Base-by-base conservation (phyloP, 2,329 filamentous ascomycete genomes). In the Tympanopsis confertula region DNA sequence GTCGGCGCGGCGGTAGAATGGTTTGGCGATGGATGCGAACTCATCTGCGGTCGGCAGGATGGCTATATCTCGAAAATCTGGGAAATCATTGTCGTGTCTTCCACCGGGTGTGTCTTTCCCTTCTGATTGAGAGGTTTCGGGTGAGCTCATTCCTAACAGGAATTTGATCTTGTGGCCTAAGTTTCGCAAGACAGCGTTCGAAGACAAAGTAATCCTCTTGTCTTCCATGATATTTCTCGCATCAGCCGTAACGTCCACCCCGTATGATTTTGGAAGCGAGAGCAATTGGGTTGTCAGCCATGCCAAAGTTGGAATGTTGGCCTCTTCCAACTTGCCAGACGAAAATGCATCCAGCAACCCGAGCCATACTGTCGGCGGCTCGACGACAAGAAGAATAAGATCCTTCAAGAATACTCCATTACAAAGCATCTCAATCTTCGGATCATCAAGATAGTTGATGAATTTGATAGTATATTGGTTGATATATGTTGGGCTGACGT, bases 381-480 rank as follows among this genome's bases (percentile, higher is more conserved):
- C n/a, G 22, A n/a, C 22, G 7, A 26, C 22, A n/a, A n/a, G 7
- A n/a, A 26, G 7, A n/a, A 26, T 7, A 7, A 26, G 22, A 26
- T 26, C 22, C 22, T 26, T 7, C 7, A 26, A n/a, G 22, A 26
- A 60, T 12, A 65, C 55, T 1, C 74, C 74, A 37, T 62, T 59
- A 38, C 61, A 66, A 2, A 75, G 47, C 19, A 61, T 53, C 41
- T 69, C 71, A 35, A 77, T 44, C 0, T 45, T 50, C 1, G 65
- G 61, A 35, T 64, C 53, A 0, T 57, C 50, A 1, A 71, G 40
- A 41, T 58, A 65, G 0, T 30, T 39, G 18, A 69, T 41, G 30
- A 69, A 59, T 0, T 47, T 44, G 0, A 63, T 42, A 0, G 54
- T 57, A 4, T 53, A 41, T 2, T 43, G 19, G 10, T 45, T 39